phyloP scores from a whole-genome alignment of 1,139 yeast genomes.

The Yamadazyma atmosphaerica region DNA sequence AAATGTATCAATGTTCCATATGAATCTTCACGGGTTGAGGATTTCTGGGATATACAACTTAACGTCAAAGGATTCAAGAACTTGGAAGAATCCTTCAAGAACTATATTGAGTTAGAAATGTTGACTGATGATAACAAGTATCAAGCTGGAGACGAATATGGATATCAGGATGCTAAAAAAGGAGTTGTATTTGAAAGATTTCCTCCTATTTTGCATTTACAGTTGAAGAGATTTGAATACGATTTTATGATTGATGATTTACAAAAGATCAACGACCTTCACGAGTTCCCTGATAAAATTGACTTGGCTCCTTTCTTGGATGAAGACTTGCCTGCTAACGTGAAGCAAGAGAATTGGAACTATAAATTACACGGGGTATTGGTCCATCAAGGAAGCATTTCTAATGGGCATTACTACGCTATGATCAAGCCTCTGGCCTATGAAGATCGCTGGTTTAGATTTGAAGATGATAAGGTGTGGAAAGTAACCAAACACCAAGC shows the following conservation, averaged over 20 bases:
- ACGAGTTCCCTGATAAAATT: slow-evolving; percentile 83
- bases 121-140: slow-evolving; percentile 94
- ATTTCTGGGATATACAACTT: slow-evolving; percentile 96
- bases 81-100: slow-evolving; percentile 73
- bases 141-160: slow-evolving; percentile 81
- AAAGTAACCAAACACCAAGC: slow-evolving; percentile 82
- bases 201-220: slow-evolving; percentile 92
- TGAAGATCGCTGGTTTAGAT: slow-evolving; percentile 78
- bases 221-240: slow-evolving; percentile 90
- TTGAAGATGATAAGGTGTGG: slow-evolving; percentile 95
- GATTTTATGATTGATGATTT: slow-evolving; percentile 88
- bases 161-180: slow-evolving; percentile 94
- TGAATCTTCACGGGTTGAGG: slow-evolving; percentile 90
- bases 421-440: slow-evolving; percentile 74
- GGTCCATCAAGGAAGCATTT: slow-evolving; percentile 93
- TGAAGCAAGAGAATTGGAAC: slow-evolving; percentile 60
- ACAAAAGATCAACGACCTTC: slow-evolving; percentile 89
- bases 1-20: slow-evolving; percentile 94
- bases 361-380: slow-evolving; percentile 90
- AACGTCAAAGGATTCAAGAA: slow-evolving; percentile 84
- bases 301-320: slow-evolving; percentile 82
- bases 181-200: slow-evolving; percentile 90
- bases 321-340: slow-evolving; percentile 46
- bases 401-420: slow-evolving; percentile 96
- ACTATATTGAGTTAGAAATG: slow-evolving; percentile 86